phyloP scores from a whole-genome alignment of 805 yeast species.

The Wickerhamiella australiensis region DNA sequence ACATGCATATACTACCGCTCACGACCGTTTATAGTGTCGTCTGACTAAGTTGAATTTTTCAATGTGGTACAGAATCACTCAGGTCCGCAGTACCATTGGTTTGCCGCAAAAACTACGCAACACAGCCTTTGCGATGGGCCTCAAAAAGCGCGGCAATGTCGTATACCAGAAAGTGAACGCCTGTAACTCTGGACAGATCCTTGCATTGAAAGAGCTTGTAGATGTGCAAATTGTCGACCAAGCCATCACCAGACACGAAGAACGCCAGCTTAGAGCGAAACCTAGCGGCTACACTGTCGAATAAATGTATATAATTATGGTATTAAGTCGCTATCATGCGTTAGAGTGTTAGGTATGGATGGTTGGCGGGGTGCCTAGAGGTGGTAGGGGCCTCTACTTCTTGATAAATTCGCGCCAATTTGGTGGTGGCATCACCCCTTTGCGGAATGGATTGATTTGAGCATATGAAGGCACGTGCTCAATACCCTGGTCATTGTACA shows the following conservation, averaged over 20 bases:
- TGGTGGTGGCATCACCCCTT: conserved; percentile 10
- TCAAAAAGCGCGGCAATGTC: conserved; percentile 58
- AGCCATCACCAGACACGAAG: conserved; percentile 38
- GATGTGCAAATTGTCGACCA: conserved; percentile 60
- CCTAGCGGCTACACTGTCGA: conserved; percentile 26
- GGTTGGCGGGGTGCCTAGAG: too few species aligned
- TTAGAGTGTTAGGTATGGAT: neutral
- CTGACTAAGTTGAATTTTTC: neutral
- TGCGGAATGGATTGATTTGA: conserved; percentile 6
- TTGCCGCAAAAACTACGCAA: conserved; percentile 56
- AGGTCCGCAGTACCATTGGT: conserved; percentile 74
- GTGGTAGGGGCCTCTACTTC: neutral
- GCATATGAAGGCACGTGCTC: neutral
- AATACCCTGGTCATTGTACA: conserved; percentile 15
- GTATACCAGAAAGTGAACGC: conserved; percentile 65
- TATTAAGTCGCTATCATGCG: neutral
- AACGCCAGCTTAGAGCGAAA: conserved; percentile 24
- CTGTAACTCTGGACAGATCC: conserved; percentile 72
- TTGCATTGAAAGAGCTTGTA: conserved; percentile 74
- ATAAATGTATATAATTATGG: conserved; percentile 6
- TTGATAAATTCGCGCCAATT: conserved; percentile 8
- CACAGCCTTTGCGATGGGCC: conserved; percentile 61
- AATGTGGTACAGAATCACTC: conserved; percentile 43
- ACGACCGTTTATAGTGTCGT: neutral
- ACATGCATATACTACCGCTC: neutral